Evolutionary conservation across 345 rosid genomes (phyloP), one percentile per base, ranked within the genome.

Genomic region (Firmiana major): DNA sequence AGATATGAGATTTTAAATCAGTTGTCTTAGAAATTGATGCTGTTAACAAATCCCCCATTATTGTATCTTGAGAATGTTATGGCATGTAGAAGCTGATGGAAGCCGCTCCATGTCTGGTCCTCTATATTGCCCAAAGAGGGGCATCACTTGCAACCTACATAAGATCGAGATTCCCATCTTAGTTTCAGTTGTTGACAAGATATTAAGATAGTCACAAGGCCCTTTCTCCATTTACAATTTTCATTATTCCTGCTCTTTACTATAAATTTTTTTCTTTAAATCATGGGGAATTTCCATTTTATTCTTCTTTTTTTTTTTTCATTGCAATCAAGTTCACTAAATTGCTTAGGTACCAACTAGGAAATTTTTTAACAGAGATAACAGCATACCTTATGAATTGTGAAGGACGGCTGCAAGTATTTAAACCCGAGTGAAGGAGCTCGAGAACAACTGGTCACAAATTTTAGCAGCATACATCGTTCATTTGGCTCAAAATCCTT

Each of bases 71-170:
- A 96, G 97, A 77, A 98, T 96, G 84, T 96, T 96, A 87, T 96
- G 93, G 90, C 99, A 96, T 26, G 99, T 93, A 71, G 99, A 96
- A 82, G 99, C 94, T 38, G 98, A 96, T 74, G 99, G 98, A 84
- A 96, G 99, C 80, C 99, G 88, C 73, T 93, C 99, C 66, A 92
- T 94, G 80, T 96, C 99, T 75, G 92, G 97, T 75, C 99, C 99
- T 75, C 99, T 97, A 78, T 58, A 93, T 77, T 36, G 99, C 97
- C 99, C 97, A 93, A 63, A 96, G 87, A 76, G 97, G 89, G 60
- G 92, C 87, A 82, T 96, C 98, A 78, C 99, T 87, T 54, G 92
- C 82, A 75, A 93, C 97, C 99, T 96, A 67, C 48, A 80, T 21
- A 80, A 80, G 31, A 77, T 36, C 36, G 80, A 80, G 46, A 63